Percentiles rank a stretch among this genome's conserved stretches.
Conservation (phyloP, 306 rosid species). For the Glycine latifolia region DNA sequence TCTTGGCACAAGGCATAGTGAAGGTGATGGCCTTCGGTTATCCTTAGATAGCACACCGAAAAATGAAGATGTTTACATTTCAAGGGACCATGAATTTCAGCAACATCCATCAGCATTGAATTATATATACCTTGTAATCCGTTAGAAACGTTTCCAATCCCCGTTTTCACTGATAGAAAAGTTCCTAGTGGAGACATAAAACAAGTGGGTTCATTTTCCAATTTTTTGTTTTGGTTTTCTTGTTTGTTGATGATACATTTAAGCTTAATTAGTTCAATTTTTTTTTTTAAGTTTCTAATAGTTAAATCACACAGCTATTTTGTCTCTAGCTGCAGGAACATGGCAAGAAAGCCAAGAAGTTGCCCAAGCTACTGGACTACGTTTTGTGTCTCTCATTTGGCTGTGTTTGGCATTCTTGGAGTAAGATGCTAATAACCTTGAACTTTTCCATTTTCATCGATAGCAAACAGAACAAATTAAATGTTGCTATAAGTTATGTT, state of each 20-base stretch:
- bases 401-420: constrained; percentile 57
- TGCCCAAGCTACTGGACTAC: constrained; percentile 50
- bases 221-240: not conserved
- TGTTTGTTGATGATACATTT: not conserved
- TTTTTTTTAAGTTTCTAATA: not conserved
- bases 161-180: not conserved
- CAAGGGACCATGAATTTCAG: not conserved
- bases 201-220: constrained; percentile 26
- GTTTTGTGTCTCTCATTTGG: constrained; percentile 31
- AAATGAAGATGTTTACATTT: too few relatives aligned
- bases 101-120: not conserved
- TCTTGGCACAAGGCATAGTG: not conserved
- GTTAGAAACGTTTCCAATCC: constrained; percentile 30
- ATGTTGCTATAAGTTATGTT: constrained; percentile 1
- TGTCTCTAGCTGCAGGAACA: constrained; percentile 20
- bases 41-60: too few relatives aligned
- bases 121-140: constrained; percentile 17
- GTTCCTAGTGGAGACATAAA: too few relatives aligned
- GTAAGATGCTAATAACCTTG: constrained; percentile 32
- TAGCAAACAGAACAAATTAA: not conserved
- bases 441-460: too few relatives aligned
- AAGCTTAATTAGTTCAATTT: not conserved
- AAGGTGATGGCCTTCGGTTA: not conserved
- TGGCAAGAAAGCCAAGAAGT: not conserved
- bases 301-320: constrained; percentile 12